Base-by-base conservation (phyloP, 2,329 filamentous ascomycete genomes). In the Metarhizium brunneum region DNA sequence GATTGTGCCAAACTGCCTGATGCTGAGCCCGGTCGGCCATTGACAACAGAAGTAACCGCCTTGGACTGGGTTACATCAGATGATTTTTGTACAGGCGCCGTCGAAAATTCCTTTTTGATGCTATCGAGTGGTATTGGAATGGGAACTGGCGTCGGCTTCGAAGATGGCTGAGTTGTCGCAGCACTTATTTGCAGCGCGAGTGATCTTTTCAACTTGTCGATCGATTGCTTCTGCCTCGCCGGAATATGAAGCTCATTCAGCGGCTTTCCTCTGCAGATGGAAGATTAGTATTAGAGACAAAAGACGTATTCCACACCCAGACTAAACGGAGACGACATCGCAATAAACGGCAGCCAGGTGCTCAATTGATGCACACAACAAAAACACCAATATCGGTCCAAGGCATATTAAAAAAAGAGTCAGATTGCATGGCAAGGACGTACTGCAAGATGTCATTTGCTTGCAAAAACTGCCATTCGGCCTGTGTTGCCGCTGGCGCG, bases 361-460 rank as follows among this genome's bases (percentile, higher is more conserved):
- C 30, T 20, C 29, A 25, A 53, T 53, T 16, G 43, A 42, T 52
- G 36, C 54, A 52, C 56, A 54, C 56, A 47, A 43, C 6, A 47
- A 47, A 38, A 40, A 4, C 25, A 30, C 14, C 3, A 35, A 14
- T 14, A 36, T 18, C 54, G 61, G 16, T 56, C 47, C 38, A 54
- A 52, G 56, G 54, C 48, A 38, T 2, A 11, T 8, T 35, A 54
- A n/a, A 49, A 53, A 60, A 62, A 59, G 59, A 18, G 47, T 62
- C 55, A 49, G 14, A 58, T 56, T 56, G 30, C 51, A 57, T 54
- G 57, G 56, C 13, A 16, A 7, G 25, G 38, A 80, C 82, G 57
- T 81, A 86, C 83, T 81, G 77, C 62, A 80, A 69, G 56, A 85
- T 78, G 65, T 85, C 81, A 61, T 75, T 77, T 49, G 76, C 76